A percentile compares a stretch with the other conserved stretches of the same genome.
These are phyloP conservation scores for Ustilago shanxiensis DNA, from an alignment of 1,284 basidiomycete genomes.

Conservation along the genomic window DNA sequence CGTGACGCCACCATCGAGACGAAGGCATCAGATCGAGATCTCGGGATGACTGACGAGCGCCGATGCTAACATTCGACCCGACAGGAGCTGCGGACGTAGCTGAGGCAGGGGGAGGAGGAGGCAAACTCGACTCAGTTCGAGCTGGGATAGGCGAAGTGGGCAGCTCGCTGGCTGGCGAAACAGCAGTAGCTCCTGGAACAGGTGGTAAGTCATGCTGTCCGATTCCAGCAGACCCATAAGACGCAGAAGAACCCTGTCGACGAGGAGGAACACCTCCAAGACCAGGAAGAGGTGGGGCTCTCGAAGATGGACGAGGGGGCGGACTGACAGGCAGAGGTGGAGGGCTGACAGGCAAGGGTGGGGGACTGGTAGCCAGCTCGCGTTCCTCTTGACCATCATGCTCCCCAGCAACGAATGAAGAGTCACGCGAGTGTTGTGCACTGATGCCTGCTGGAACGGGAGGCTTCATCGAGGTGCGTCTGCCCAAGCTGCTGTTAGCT, in stretches of 20 bases:
- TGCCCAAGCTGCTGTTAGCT: conserved; percentile 31
- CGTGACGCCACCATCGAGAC: conserved; percentile 63
- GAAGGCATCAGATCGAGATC: conserved; percentile 62
- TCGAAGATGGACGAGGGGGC: conserved; percentile 79
- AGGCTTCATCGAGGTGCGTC: conserved; percentile 40
- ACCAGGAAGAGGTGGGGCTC: conserved; percentile 90
- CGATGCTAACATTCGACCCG: conserved; percentile 13
- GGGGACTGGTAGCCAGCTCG: conserved; percentile 72
- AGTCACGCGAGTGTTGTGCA: conserved; percentile 30
- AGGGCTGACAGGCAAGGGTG: conserved; percentile 41
- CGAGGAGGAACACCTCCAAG: conserved; percentile 78
- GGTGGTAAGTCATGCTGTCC: conserved; percentile 33
- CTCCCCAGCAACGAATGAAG: conserved; percentile 21
- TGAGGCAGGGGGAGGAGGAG: conserved; percentile 14
- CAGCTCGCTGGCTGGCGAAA: conserved; percentile 26
- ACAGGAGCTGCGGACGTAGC: conserved; percentile 1
- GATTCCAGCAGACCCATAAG: conserved; percentile 13
- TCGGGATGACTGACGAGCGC: conserved; percentile 47
- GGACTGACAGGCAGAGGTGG: conserved; percentile 51
- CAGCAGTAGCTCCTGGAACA: conserved; percentile 10
- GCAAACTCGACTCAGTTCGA: conserved; percentile 20
- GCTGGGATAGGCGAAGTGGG: not conserved
- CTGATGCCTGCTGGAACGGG: conserved; percentile 38
- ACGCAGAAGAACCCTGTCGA: conserved; percentile 42
- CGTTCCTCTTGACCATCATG: conserved; percentile 36